Evolutionary conservation across 176 grass and related monocot species (phyloP), one percentile per base, ranked within the genome.

Genomic region (Aegilops bicornis): DNA sequence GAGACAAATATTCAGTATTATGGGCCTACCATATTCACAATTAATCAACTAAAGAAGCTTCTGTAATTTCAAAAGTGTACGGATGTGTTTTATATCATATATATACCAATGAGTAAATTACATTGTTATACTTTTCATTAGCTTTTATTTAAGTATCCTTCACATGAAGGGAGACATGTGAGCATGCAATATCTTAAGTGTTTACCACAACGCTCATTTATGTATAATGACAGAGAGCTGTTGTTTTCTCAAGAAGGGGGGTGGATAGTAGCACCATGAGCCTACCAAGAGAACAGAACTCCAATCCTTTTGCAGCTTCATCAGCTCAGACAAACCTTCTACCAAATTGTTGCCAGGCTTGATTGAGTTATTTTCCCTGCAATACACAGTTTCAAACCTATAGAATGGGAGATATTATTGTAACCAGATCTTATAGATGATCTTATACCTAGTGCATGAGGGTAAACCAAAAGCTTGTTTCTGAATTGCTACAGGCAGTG

Each of bases 271-370:
- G n/a, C n/a, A n/a, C n/a, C n/a, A n/a, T n/a, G n/a, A n/a, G n/a
- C n/a, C 33, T 35, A 35, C 95, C 92, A 85, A 86, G 84, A 95
- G 82, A 86, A 94, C 88, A 79, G 91, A 88, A 87, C 88, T 86
- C 96, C 93, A 95, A 86, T 79, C 86, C 47, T 78, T 92, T 75
- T 92, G 90, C 40, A 85, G 40, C 83, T 84, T 90, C 81, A 83
- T 89, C 76, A 98, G 82, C 45, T 92, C 85, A 81, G 84, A 88
- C 52, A 98, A 80, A 24, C 79, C 86, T 47, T 90, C 40, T 23
- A 84, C 48, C 15, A 95, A 69, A 84, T 75, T 89, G 25, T 76
- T 83, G 65, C 25, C 30, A 88, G 37, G 74, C 39, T 77, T 88
- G 78, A 69, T 81, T 45, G 76, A 82, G 81, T 76, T 85, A 3